Percentiles rank a stretch among this genome's conserved stretches.
Evolutionary conservation across 2,329 filamentous ascomycete species (phyloP).

Genomic region (Ascochyta fabae): DNA sequence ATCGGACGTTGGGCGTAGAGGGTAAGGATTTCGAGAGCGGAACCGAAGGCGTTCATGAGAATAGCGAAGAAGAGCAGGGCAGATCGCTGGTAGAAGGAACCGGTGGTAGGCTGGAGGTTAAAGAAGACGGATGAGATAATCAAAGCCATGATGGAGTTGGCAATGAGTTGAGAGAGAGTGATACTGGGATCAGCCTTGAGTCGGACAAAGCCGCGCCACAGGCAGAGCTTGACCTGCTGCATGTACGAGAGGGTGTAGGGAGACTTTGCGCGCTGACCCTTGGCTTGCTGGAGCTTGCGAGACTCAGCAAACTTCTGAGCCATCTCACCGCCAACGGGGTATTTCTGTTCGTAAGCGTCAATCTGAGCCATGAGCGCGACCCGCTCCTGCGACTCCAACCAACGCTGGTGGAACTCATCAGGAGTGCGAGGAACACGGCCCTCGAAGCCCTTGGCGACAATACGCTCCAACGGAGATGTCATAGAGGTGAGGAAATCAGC

Average conservation of each 20-base stretch:
- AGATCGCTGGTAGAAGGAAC: slow-evolving; percentile 79
- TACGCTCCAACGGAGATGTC: slow-evolving; percentile 59
- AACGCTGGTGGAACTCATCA: slow-evolving; percentile 58
- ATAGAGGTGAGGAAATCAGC: slow-evolving; percentile 81
- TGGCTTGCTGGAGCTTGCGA: slow-evolving; percentile 56
- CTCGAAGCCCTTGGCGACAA: slow-evolving; percentile 54
- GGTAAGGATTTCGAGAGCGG: slow-evolving; percentile 82
- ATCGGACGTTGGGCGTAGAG: slow-evolving; percentile 89
- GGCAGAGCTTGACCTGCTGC: slow-evolving; percentile 79
- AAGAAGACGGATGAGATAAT: slow-evolving; percentile 84
- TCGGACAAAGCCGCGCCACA: slow-evolving; percentile 80
- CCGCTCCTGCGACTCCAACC: slow-evolving; percentile 62
- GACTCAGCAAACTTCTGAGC: slow-evolving; percentile 56
- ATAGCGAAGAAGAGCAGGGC: slow-evolving; percentile 87
- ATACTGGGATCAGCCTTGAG: slow-evolving; percentile 78
- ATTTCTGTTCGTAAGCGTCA: slow-evolving; percentile 55
- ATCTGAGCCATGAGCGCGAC: slow-evolving; percentile 53
- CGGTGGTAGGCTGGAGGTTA: slow-evolving; percentile 69
- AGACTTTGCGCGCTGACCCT: slow-evolving; percentile 66
- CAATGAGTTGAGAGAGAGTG: slow-evolving; percentile 70
- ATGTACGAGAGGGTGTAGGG: slow-evolving; percentile 81
- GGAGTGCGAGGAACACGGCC: slow-evolving; percentile 56
- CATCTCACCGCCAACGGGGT: slow-evolving; percentile 54
- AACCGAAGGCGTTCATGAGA: slow-evolving; percentile 83
- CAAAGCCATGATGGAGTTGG: slow-evolving; percentile 77